These are phyloP conservation scores for Gaeumannomyces tritici DNA, from an alignment of 2,329 filamentous ascomycete genomes.

Conservation along the genomic window DNA sequence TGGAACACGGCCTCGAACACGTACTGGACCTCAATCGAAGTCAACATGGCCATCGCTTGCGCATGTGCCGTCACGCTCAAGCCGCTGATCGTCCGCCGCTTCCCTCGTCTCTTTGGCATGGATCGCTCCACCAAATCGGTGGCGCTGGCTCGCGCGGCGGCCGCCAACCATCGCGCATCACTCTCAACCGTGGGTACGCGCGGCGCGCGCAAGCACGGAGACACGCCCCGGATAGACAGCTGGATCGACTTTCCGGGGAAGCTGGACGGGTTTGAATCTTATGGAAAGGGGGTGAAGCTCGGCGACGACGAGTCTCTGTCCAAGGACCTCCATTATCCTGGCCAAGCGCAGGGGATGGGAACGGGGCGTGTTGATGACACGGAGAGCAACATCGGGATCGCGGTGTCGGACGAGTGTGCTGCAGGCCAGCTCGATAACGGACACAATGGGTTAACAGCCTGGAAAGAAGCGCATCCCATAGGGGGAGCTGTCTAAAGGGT, in stretches of 20 bases:
- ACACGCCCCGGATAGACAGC: background rate
- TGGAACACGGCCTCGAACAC: conserved; percentile 18
- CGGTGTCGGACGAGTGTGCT: background rate
- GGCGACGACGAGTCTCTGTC: background rate
- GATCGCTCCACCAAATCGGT: background rate
- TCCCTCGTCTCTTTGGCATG: background rate
- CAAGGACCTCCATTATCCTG: background rate
- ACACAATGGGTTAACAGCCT: background rate
- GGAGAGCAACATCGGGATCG: background rate
- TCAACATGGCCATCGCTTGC: conserved; percentile 24
- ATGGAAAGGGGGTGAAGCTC: background rate
- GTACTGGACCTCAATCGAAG: conserved; percentile 25
- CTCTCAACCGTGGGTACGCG: background rate
- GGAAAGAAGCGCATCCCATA: background rate
- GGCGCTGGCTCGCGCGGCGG: background rate
- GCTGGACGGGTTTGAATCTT: background rate
- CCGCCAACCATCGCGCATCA: background rate
- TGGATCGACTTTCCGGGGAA: conserved; percentile 4
- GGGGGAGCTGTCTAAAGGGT: background rate
- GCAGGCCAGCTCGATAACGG: background rate
- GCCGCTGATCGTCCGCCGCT: conserved; percentile 11
- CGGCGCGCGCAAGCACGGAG: background rate
- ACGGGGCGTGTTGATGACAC: background rate
- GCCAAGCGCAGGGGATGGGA: too few species aligned
- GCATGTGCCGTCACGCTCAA: conserved; percentile 27